phyloP scores from a whole-genome alignment of 352 stramenopile species.

The Globisporangium acanthophoron region DNA sequence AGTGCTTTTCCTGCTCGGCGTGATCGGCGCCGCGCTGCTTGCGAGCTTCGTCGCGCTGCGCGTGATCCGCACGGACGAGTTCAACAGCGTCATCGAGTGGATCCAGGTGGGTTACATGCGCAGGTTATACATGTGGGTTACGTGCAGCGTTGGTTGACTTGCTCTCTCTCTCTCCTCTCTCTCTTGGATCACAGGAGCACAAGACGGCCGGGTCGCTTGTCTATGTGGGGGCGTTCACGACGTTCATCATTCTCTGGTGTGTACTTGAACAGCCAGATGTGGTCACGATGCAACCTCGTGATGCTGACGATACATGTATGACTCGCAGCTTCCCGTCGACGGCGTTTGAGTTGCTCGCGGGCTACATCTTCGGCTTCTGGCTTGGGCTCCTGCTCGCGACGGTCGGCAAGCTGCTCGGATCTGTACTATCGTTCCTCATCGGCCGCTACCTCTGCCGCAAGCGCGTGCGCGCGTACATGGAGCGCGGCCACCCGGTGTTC shows the following conservation, averaged over 20 bases:
- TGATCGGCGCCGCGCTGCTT: constrained; percentile 6
- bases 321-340: constrained; percentile 60
- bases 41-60: constrained; percentile 11
- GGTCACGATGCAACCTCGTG: too few species aligned
- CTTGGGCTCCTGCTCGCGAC: constrained; percentile 57
- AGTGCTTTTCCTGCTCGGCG: constrained; percentile 6
- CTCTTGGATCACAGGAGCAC: constrained; percentile 5
- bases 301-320: background rate
- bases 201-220: constrained; percentile 11
- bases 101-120: constrained; percentile 13
- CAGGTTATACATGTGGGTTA: background rate
- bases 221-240: constrained; percentile 15
- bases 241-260: constrained; percentile 20
- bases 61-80: constrained; percentile 15
- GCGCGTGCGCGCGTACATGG: constrained; percentile 65
- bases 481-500: constrained; percentile 61
- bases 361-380: constrained; percentile 79
- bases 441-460: constrained; percentile 58
- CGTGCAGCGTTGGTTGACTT: background rate
- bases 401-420: constrained; percentile 61
- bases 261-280: background rate
- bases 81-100: constrained; percentile 18
- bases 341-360: constrained; percentile 67
- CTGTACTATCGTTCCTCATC: constrained; percentile 60
- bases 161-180: background rate